Conservation (phyloP, 176 grass and related monocot species). For the Zoysia japonica region DNA sequence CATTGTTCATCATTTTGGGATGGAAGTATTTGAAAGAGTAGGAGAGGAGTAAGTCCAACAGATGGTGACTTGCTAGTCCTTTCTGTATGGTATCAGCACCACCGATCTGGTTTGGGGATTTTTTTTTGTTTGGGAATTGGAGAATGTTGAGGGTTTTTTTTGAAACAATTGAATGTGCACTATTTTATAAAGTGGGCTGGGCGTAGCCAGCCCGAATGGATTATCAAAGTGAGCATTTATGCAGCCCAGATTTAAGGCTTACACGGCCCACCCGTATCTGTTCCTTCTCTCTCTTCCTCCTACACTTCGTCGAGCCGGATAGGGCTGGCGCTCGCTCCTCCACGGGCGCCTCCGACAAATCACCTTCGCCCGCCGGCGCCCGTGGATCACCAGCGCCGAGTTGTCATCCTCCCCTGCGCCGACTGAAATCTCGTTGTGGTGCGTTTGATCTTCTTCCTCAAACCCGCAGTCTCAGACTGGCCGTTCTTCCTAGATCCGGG, state of each 20-base stretch:
- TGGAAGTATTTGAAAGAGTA: neutral
- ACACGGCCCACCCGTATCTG: slow-evolving; percentile 4
- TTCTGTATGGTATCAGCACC: neutral
- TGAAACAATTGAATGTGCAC: neutral
- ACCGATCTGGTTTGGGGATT: neutral
- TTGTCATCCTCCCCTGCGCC: neutral
- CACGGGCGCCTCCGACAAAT: neutral
- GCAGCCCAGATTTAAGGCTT: neutral
- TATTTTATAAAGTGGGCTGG: neutral
- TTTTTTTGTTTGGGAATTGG: neutral
- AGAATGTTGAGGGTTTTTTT: neutral
- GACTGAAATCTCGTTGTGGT: neutral
- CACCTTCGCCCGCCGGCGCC: neutral
- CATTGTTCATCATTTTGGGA: neutral
- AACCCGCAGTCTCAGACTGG: neutral
- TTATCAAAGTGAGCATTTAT: neutral
- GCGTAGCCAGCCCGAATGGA: neutral
- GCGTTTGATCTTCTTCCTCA: neutral
- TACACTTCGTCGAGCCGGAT: neutral
- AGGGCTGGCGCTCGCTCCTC: slow-evolving; percentile 19
- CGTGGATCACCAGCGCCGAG: neutral
- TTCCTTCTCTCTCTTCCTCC: neutral
- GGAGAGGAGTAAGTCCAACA: neutral
- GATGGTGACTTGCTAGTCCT: neutral
- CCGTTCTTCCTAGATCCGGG: slow-evolving; percentile 15